Evolutionary conservation across 768 basidiomycete genomes (phyloP), one percentile per base, ranked within the genome.

Genomic region (Lentinus brumalis): DNA sequence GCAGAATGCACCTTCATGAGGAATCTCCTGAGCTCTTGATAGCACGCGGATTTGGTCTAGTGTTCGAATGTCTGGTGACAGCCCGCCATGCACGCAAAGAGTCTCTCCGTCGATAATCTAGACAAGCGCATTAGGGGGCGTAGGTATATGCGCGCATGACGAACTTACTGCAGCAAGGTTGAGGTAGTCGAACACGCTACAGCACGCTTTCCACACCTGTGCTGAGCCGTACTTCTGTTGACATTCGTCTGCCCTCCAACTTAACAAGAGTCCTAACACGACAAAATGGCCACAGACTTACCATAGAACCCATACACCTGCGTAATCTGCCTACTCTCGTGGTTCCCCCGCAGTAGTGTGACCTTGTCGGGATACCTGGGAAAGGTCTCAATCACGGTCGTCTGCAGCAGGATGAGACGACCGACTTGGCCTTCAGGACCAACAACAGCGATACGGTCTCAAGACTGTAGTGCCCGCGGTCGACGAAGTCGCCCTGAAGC

Each of bases 271-370:
- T 2, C 31, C 16, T 15, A 11, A 46, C 26, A 52, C n/a, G 21
- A 10, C 15, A 30, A 1, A 39, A 40, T 10, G 39, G 45, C 21
- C 38, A 44, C 38, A 31, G 11, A 66, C 86, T 63, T 59, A 95
- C 95, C 95, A 71, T 97, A 98, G 74, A 97, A 98, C n/a, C 96
- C 96, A 61, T 98, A 98, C 2, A 95, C 96, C 69, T 98, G 96
- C 4, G 96, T 98, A 67, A 98, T 98, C 74, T 98, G 96, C 63
- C 96, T 79, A 68, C 92, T 95, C 74, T 98, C 96, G 72, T 98
- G 96, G 75, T 98, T 98, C 41, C 96, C 96, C 35, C 96, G 83
- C 14, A 98, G 81, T 2, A 98, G 78, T 2, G 93, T 96, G 57
- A 98, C 91, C 68, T 86, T 86, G 75, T 97, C 93, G 15, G 96